Evolutionary conservation across 2,329 filamentous ascomycete genomes (phyloP).

Genomic region (Penicillium sclerotigenum): DNA sequence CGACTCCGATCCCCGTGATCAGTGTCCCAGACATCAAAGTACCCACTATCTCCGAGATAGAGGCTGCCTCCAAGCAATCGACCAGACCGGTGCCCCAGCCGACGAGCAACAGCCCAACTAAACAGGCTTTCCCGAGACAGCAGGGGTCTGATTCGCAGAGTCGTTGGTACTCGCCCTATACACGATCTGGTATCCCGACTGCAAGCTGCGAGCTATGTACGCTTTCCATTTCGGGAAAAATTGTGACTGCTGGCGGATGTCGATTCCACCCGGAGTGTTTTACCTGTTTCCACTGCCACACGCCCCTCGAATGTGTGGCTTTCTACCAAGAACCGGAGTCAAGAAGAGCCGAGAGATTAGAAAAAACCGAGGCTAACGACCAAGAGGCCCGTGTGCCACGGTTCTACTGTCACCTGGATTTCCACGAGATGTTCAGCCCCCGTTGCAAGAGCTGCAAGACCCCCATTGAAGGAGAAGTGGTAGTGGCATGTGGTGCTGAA

Average conservation of each 20-base stretch:
- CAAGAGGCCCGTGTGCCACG: constrained; percentile 63
- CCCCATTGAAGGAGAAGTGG: constrained; percentile 90
- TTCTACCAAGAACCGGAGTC: constrained; percentile 88
- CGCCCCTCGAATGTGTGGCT: constrained; percentile 86
- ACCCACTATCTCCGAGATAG: constrained; percentile 39
- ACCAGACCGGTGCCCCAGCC: constrained; percentile 19
- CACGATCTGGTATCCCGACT: constrained; percentile 54
- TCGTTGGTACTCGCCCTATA: constrained; percentile 39
- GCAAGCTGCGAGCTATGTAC: constrained; percentile 82
- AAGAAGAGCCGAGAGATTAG: constrained; percentile 67
- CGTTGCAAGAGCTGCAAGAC: constrained; percentile 95
- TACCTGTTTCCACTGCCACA: constrained; percentile 80
- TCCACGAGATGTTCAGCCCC: constrained; percentile 90
- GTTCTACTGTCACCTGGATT: constrained; percentile 98
- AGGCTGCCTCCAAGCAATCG: constrained; percentile 13
- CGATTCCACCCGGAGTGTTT: constrained; percentile 96
- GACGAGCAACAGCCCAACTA: constrained; percentile 12
- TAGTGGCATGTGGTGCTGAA: constrained; percentile 88
- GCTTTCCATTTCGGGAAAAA: constrained; percentile 81
- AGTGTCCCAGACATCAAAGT: constrained; percentile 48
- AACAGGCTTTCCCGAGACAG: constrained; percentile 30
- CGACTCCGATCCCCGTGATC: constrained; percentile 46
- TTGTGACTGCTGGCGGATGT: constrained; percentile 75
- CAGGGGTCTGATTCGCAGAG: constrained; percentile 40
- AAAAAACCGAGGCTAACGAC: constrained; percentile 61